Base-by-base conservation (phyloP, 768 basidiomycete genomes). In the Myochromella boudieri region DNA sequence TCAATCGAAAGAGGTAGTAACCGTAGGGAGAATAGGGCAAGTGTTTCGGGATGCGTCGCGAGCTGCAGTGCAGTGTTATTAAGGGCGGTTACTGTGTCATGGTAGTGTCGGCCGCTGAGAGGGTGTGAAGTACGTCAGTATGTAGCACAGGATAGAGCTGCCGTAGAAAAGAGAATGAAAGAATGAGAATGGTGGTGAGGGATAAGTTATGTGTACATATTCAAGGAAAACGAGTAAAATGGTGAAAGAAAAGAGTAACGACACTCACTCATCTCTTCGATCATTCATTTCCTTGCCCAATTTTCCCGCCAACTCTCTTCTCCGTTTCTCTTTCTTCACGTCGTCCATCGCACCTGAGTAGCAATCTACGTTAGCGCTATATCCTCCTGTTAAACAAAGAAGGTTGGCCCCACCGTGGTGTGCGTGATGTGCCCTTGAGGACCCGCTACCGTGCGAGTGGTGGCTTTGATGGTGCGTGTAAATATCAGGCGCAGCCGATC, bases 1-100 rank as follows among this genome's bases (percentile, higher is more conserved):
- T 91, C 87, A 29, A 91, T 64, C 1, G 88, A 80, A 37, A 85
- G 57, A 0, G 90, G 87, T 42, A 87, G 82, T 27, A 92, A 67
- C 39, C 85, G 82, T 12, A 91, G 74, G 36, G 78, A 80, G 69
- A 84, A 93, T 34, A 83, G 63, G 0, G 81, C 69, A 27, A 79
- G 72, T 3, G 76, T 73, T 46, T 87, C 84, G 1, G 90, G 91
- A 28, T 80, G 80, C 1, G 80, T 81, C 4, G 85, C 71, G 21
- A 91, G 77, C 58, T 84, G 81, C 48, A 78, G 68, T 2, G 85
- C 68, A 12, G 78, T 70, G 52, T 66, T 72, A 57, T 81, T 78
- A n/a, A 89, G 73, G 3, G 72, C 72, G 2, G 77, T 73, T 34
- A 88, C 78, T 42, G 68, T 77, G 62, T 90, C 86, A 36, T 76